These are phyloP conservation scores for Claviceps monticola DNA, from an alignment of 2,329 filamentous ascomycete genomes.

Conservation along the genomic window DNA sequence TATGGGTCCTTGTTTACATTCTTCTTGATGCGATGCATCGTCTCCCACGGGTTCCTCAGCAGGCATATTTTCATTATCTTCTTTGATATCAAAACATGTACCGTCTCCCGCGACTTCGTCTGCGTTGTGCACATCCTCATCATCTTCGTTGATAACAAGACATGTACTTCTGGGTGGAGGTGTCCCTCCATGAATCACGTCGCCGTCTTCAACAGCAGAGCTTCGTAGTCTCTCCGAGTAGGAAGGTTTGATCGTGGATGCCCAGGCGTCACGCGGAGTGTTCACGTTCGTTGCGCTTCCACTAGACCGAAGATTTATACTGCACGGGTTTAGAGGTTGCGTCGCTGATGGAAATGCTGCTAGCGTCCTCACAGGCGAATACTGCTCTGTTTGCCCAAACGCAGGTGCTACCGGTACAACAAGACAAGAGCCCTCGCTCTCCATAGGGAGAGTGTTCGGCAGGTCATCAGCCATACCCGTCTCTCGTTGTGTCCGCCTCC, in stretches of 20 bases:
- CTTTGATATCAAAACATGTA: not conserved
- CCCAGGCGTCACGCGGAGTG: slow-evolving; percentile 13
- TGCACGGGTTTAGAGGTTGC: slow-evolving; percentile 1
- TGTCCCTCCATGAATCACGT: not conserved
- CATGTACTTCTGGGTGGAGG: not conserved
- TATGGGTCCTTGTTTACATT: slow-evolving; percentile 3
- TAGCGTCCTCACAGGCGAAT: slow-evolving; percentile 13
- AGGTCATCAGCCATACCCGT: slow-evolving; percentile 2
- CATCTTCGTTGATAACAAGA: not conserved
- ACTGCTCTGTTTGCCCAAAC: slow-evolving; percentile 24
- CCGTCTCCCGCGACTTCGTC: slow-evolving; percentile 7
- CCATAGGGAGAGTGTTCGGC: slow-evolving; percentile 10
- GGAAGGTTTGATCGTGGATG: not conserved
- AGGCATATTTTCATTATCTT: not conserved
- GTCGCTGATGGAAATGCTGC: slow-evolving; percentile 8
- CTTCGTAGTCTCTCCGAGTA: not conserved
- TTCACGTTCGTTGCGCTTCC: slow-evolving; percentile 23
- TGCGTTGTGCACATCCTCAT: not conserved
- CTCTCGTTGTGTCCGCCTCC: not conserved
- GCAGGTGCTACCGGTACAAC: slow-evolving; percentile 21
- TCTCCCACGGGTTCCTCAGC: slow-evolving; percentile 5
- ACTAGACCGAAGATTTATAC: slow-evolving; percentile 14
- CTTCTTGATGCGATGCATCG: slow-evolving; percentile 5
- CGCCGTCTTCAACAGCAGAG: not conserved
- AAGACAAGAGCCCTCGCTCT: slow-evolving; percentile 17